Evolutionary conservation across 1,284 basidiomycete species (phyloP).

Genomic region (Marasmius tenuissimus): DNA sequence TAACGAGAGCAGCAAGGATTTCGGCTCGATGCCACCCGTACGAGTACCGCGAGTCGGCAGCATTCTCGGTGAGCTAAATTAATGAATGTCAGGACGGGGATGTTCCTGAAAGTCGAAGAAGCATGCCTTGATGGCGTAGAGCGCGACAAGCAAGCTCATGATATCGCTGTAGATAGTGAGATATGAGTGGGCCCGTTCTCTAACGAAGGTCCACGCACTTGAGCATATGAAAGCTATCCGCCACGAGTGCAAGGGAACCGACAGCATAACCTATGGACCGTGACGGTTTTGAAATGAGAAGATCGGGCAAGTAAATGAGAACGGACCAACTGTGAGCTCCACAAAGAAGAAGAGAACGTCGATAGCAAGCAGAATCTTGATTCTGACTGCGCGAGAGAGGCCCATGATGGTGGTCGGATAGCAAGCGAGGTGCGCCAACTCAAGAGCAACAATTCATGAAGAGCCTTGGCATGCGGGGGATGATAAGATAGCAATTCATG

Average conservation of each 20-base stretch:
- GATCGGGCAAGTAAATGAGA: not conserved
- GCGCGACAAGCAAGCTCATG: slow-evolving; percentile 90
- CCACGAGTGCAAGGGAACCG: slow-evolving; percentile 92
- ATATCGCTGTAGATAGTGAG: slow-evolving; percentile 68
- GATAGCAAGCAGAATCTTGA: slow-evolving; percentile 80
- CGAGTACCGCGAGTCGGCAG: slow-evolving; percentile 69
- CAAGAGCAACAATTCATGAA: not conserved
- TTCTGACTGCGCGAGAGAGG: slow-evolving; percentile 74
- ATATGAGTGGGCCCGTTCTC: slow-evolving; percentile 11
- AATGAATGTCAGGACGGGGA: slow-evolving; percentile 8
- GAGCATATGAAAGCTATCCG: slow-evolving; percentile 98
- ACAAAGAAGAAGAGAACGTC: slow-evolving; percentile 92
- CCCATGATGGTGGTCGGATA: slow-evolving; percentile 37
- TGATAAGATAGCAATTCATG: not conserved
- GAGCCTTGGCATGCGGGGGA: not conserved
- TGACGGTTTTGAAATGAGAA: not conserved
- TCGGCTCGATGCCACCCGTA: slow-evolving; percentile 99
- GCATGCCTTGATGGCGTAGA: slow-evolving; percentile 92
- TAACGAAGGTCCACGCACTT: slow-evolving; percentile 57
- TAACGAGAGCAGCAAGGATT: slow-evolving; percentile 92
- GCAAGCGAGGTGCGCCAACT: not conserved
- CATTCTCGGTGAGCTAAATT: slow-evolving; percentile 52
- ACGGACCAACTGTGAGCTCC: slow-evolving; percentile 81
- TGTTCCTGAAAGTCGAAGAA: slow-evolving; percentile 1
- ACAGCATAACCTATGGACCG: slow-evolving; percentile 82